Percentiles rank a stretch among this genome's conserved stretches.
Evolutionary conservation across 176 grass and related monocot genomes (phyloP).

Genomic region (Calamus simplicifolius): DNA sequence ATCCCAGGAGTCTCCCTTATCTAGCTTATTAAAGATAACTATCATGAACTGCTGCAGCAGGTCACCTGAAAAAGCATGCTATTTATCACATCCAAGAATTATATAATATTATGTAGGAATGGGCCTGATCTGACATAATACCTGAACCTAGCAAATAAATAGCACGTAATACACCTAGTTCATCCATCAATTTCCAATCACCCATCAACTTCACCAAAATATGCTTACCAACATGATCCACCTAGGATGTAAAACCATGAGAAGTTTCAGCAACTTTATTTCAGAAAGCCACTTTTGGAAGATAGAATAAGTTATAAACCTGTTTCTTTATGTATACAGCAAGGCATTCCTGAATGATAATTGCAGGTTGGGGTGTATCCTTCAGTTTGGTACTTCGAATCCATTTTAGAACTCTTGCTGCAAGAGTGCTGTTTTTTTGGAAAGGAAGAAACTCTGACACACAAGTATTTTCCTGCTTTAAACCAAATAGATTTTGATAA

Average conservation of each 20-base stretch:
- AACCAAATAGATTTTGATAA: conserved; percentile 4
- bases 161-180: conserved; percentile 76
- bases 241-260: conserved; percentile 31
- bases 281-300: background rate
- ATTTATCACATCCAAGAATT: conserved; percentile 6
- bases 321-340: conserved; percentile 38
- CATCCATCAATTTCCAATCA: conserved; percentile 89
- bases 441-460: conserved; percentile 77
- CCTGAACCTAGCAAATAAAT: conserved; percentile 98
- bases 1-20: conserved; percentile 86
- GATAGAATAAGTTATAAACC: conserved; percentile 20
- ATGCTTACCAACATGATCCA: conserved; percentile 74
- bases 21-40: conserved; percentile 77
- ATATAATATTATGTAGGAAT: background rate
- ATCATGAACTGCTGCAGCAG: conserved; percentile 89
- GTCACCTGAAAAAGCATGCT: conserved; percentile 51
- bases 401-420: conserved; percentile 46
- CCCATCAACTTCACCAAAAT: conserved; percentile 78
- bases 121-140: conserved; percentile 11
- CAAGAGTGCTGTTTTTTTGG: conserved; percentile 73
- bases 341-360: conserved; percentile 89
- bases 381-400: conserved; percentile 40
- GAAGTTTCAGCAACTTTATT: conserved; percentile 4
- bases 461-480: conserved; percentile 50
- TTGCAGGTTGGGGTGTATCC: conserved; percentile 59